Evolutionary conservation across 768 basidiomycete species (phyloP).

Genomic region (Gymnopilus dilepis): DNA sequence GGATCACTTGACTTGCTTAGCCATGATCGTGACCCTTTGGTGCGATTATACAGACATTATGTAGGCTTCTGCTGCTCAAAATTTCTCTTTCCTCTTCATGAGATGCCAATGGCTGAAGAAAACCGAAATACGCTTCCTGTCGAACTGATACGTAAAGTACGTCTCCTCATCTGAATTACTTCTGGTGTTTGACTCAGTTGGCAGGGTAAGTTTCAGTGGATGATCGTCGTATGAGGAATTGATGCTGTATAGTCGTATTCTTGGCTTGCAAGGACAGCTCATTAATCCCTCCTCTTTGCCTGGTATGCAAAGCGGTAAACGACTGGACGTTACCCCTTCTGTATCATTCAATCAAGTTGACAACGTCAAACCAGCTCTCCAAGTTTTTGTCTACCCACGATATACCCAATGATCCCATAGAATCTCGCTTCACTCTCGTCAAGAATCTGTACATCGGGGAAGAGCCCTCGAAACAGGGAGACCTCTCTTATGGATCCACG

Average conservation of each 20-base stretch:
- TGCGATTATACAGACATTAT: constrained; percentile 1
- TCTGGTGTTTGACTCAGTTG: background rate
- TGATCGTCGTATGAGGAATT: background rate
- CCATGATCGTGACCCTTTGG: constrained; percentile 17
- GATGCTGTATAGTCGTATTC: constrained; percentile 14
- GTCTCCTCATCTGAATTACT: background rate
- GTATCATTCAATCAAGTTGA: constrained; percentile 31
- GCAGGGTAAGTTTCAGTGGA: constrained; percentile 7
- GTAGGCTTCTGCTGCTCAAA: background rate
- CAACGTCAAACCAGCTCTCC: constrained; percentile 23
- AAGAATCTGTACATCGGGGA: constrained; percentile 39
- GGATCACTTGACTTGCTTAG: constrained; percentile 9
- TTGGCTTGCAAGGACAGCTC: constrained; percentile 9
- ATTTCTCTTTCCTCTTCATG: background rate
- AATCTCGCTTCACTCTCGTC: constrained; percentile 28
- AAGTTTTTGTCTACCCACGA: constrained; percentile 29
- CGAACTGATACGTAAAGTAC: constrained; percentile 20
- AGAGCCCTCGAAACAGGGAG: constrained; percentile 17
- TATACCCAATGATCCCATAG: constrained; percentile 21
- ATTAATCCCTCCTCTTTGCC: constrained; percentile 1
- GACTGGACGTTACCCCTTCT: constrained; percentile 28
- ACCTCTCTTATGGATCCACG: constrained; percentile 35
- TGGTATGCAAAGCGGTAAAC: constrained; percentile 18
- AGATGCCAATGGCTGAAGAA: background rate
- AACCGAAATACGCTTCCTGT: constrained; percentile 5